These are phyloP conservation scores for Malassezia sp. DNA, from an alignment of 1,284 basidiomycete genomes.

Conservation along the genomic window DNA sequence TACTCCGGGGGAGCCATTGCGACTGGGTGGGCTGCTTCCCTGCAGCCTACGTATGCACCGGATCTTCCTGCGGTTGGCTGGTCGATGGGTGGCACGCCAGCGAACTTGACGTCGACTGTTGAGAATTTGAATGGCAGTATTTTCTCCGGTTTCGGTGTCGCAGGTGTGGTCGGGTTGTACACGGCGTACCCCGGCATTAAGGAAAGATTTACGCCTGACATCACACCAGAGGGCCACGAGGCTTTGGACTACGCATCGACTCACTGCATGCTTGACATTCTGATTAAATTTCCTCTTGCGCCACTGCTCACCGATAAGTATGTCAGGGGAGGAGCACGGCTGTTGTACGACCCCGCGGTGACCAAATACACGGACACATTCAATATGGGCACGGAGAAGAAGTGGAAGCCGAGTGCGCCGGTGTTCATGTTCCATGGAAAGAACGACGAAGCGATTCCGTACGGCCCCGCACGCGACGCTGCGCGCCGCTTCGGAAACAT, in stretches of 20 bases:
- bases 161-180: not conserved
- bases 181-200: not conserved
- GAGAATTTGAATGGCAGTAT: not conserved
- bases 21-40: conserved; percentile 19
- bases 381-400: conserved; percentile 11
- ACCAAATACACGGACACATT: conserved; percentile 15
- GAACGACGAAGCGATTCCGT: conserved; percentile 36
- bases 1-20: conserved; percentile 31
- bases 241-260: conserved; percentile 12
- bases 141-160: not conserved
- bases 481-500: conserved; percentile 25
- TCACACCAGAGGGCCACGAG: conserved; percentile 17
- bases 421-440: conserved; percentile 28
- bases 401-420: conserved; percentile 21
- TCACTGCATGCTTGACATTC: conserved; percentile 20
- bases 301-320: conserved; percentile 14
- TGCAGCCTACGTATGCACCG: conserved; percentile 22
- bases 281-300: conserved; percentile 13
- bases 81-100: conserved; percentile 32
- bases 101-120: conserved; percentile 8
- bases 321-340: conserved; percentile 14
- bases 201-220: not conserved
- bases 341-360: conserved; percentile 20
- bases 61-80: conserved; percentile 24
- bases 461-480: conserved; percentile 6